A percentile compares a stretch with the other conserved stretches of the same genome.
Conservation (phyloP, 2,329 filamentous ascomycete genomes). For the Arthroderma sp. region DNA sequence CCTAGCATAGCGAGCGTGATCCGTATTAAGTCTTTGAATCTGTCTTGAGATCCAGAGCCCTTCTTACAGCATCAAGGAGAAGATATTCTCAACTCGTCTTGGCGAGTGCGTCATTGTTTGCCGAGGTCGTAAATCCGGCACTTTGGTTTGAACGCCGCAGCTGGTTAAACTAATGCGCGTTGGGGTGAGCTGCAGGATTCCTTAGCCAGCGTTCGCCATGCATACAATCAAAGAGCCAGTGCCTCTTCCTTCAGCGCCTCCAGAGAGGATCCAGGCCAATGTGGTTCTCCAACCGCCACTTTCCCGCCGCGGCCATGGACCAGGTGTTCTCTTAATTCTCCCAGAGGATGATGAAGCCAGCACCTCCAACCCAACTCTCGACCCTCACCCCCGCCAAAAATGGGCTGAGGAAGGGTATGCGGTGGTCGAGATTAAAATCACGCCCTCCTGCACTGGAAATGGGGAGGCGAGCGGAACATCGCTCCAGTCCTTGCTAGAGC, state of each 20-base stretch:
- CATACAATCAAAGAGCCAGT: constrained; percentile 14
- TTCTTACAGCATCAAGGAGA: too few relatives aligned
- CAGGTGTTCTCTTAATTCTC: constrained; percentile 35
- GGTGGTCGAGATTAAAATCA: constrained; percentile 40
- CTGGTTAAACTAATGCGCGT: too few relatives aligned
- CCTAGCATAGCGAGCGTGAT: too few relatives aligned
- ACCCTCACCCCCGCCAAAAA: constrained; percentile 47
- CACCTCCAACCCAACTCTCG: constrained; percentile 26
- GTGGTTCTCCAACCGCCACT: constrained; percentile 33
- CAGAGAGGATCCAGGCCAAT: constrained; percentile 5
- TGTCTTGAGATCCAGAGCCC: too few relatives aligned
- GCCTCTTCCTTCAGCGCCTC: constrained; percentile 25
- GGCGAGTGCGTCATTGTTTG: too few relatives aligned
- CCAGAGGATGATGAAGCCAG: constrained; percentile 21
- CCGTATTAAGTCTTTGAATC: too few relatives aligned
- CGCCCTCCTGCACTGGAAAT: neutral
- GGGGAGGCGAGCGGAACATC: constrained; percentile 1
- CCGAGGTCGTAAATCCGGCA: too few relatives aligned
- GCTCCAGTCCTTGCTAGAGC: constrained; percentile 12
- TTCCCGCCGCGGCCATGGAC: constrained; percentile 36
- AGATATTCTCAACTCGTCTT: too few relatives aligned
- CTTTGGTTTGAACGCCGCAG: too few relatives aligned
- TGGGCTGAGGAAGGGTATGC: constrained; percentile 61
- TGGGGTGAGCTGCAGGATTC: too few relatives aligned
- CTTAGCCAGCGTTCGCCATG: too few relatives aligned